Evolutionary conservation across 2,329 filamentous ascomycete species (phyloP).

Genomic region (Ceratocystiopsis minuta): DNA sequence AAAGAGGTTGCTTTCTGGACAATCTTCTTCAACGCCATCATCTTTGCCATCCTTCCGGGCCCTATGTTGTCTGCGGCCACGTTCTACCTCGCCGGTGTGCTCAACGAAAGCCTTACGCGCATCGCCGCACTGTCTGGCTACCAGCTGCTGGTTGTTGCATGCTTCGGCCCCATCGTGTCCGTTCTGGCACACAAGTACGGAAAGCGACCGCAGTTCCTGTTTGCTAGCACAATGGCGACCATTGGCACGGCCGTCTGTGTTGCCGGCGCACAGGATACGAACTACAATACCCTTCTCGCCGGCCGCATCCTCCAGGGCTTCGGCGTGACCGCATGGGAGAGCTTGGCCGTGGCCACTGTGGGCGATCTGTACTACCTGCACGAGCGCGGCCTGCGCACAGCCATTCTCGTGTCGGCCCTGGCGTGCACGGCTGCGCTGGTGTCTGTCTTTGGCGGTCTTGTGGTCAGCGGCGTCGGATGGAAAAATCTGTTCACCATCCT

Average conservation of each 20-base stretch:
- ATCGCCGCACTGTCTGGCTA: constrained; percentile 10
- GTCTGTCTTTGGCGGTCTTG: constrained; percentile 13
- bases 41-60: constrained; percentile 10
- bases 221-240: constrained; percentile 13
- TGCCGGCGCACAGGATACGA: constrained; percentile 10
- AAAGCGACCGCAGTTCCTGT: constrained; percentile 17
- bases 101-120: constrained; percentile 13
- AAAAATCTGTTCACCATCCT: constrained; percentile 14
- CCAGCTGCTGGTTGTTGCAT: constrained; percentile 9
- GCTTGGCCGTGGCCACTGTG: constrained; percentile 15
- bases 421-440: constrained; percentile 15
- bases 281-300: constrained; percentile 16
- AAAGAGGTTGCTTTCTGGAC: constrained; percentile 9
- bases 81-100: constrained; percentile 8
- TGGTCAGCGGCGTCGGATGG: constrained; percentile 14
- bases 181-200: constrained; percentile 18
- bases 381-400: constrained; percentile 14
- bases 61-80: constrained; percentile 9
- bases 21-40: constrained; percentile 9
- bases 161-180: constrained; percentile 12
- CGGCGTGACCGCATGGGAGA: constrained; percentile 17
- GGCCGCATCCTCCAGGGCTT: constrained; percentile 16
- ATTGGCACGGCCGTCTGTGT: constrained; percentile 15
- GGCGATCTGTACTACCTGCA: constrained; percentile 18
- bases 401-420: constrained; percentile 15